These are phyloP conservation scores for Rosa persica DNA, from an alignment of 306 rosid genomes.

Conservation along the genomic window DNA sequence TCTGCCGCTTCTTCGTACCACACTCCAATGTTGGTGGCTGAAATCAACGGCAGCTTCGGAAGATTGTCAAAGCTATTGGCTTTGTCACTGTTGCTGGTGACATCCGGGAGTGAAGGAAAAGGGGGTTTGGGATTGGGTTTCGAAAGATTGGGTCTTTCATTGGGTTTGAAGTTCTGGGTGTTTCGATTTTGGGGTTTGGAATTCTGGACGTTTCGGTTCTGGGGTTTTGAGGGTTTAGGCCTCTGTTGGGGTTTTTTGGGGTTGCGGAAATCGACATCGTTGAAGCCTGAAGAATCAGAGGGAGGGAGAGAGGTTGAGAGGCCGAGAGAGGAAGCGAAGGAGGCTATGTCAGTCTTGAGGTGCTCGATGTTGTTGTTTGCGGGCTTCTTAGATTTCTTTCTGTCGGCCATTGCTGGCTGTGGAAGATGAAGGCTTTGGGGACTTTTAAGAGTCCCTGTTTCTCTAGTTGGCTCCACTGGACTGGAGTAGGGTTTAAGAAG, in stretches of 20 bases:
- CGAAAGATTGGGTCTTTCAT: conserved; percentile 40
- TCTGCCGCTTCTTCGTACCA: conserved; percentile 80
- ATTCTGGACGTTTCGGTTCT: conserved; percentile 18
- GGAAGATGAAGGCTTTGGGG: not conserved
- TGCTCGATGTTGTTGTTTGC: conserved; percentile 45
- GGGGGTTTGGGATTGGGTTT: conserved; percentile 57
- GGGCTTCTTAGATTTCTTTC: conserved; percentile 40
- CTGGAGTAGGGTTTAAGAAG: not conserved
- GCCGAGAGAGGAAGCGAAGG: conserved; percentile 83
- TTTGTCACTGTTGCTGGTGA: conserved; percentile 35
- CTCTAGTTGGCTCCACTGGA: too few species aligned
- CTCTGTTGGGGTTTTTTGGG: conserved; percentile 32
- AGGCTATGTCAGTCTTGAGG: conserved; percentile 68
- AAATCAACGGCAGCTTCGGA: conserved; percentile 77
- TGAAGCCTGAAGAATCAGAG: conserved; percentile 74
- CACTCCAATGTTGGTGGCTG: conserved; percentile 57
- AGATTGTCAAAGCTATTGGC: conserved; percentile 45
- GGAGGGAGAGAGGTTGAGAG: conserved; percentile 55
- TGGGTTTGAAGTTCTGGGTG: conserved; percentile 19
- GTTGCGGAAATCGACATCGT: conserved; percentile 84
- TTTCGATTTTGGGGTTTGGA: conserved; percentile 24
- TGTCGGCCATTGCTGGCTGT: conserved; percentile 54
- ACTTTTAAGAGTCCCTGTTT: not conserved
- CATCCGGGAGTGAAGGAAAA: conserved; percentile 28
- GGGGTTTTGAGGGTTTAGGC: conserved; percentile 30